Percentiles rank a stretch among this genome's conserved stretches.
Conservation (phyloP, 1,139 yeast species). For the Saccharomycopsis hybrid region DNA sequence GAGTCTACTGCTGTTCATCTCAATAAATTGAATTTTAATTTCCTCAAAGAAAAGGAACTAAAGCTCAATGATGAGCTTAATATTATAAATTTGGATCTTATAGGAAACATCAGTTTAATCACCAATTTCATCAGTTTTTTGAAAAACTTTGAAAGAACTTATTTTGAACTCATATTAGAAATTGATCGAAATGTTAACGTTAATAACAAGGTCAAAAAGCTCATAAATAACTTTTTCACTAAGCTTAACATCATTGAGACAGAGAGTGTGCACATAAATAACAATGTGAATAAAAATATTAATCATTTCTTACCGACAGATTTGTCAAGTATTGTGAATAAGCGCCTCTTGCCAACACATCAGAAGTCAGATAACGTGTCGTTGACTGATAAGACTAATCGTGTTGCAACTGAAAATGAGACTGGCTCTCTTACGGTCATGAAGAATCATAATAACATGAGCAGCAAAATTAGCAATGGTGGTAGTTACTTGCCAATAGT, state of each 20-base stretch:
- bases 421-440: background rate
- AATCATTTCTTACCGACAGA: conserved; percentile 14
- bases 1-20: conserved; percentile 12
- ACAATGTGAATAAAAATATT: background rate
- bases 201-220: conserved; percentile 12
- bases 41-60: conserved; percentile 10
- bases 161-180: conserved; percentile 13
- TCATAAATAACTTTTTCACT: conserved; percentile 10
- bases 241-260: conserved; percentile 12
- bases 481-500: conserved; percentile 9
- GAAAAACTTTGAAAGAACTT: conserved; percentile 13
- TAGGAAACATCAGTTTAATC: conserved; percentile 5
- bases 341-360: too few relatives aligned
- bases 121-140: conserved; percentile 11
- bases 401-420: background rate
- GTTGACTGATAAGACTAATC: background rate
- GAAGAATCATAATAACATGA: too few relatives aligned
- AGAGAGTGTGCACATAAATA: conserved; percentile 1
- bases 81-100: conserved; percentile 12
- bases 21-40: conserved; percentile 16
- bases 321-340: conserved; percentile 8
- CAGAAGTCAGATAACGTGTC: too few relatives aligned
- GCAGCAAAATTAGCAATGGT: too few relatives aligned
- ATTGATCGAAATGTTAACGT: conserved; percentile 7
- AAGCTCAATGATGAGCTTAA: background rate